Conservation (phyloP, 2,329 filamentous ascomycete species). For the Blastomyces percursus region DNA sequence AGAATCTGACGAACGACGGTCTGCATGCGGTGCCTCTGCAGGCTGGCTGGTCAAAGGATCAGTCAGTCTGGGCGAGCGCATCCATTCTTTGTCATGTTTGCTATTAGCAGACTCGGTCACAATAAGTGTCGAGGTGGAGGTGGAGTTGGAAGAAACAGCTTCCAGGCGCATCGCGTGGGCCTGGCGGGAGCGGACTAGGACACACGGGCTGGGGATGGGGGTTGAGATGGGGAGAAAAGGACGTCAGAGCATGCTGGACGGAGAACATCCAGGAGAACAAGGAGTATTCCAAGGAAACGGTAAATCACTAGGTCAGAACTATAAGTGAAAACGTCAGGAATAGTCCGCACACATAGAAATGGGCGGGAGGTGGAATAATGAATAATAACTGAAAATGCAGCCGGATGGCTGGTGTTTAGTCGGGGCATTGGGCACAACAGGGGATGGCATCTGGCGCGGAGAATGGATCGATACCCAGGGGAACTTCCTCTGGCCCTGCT, state of each 20-base stretch:
- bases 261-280: neutral
- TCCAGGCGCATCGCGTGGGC: constrained; percentile 8
- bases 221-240: neutral
- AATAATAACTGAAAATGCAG: neutral
- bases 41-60: constrained; percentile 5
- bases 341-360: neutral
- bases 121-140: constrained; percentile 2
- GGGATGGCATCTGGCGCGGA: neutral
- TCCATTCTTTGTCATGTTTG: constrained; percentile 4
- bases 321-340: neutral
- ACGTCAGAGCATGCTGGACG: neutral
- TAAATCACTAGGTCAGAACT: neutral
- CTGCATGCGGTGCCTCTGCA: constrained; percentile 10
- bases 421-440: neutral
- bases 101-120: neutral
- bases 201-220: neutral
- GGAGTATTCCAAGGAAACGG: neutral
- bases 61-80: constrained; percentile 5
- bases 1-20: constrained; percentile 12
- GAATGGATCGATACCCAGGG: neutral
- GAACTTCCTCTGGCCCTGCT: neutral
- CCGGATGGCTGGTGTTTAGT: neutral
- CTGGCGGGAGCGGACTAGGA: neutral
- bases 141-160: constrained; percentile 3
- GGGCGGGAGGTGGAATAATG: neutral